Evolutionary conservation across 2,329 filamentous ascomycete species (phyloP).

Genomic region (Cadophora luteo-olivacea): DNA sequence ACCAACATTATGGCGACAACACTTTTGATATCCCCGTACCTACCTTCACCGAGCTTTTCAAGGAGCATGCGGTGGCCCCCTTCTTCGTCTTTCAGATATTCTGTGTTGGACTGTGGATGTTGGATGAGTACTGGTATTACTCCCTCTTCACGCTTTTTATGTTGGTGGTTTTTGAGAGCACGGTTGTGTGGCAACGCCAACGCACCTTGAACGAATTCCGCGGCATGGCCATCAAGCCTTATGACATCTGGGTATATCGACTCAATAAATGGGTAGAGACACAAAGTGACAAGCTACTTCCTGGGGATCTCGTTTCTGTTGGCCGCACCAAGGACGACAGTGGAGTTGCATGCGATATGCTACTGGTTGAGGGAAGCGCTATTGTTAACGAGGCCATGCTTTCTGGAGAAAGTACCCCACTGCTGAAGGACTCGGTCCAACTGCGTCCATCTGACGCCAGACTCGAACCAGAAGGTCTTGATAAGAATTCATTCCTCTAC

Average conservation of each 20-base stretch:
- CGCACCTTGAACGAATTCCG: slow-evolving; percentile 95
- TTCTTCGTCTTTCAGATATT: slow-evolving; percentile 99
- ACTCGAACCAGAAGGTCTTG: slow-evolving; percentile 87
- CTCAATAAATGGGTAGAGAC: slow-evolving; percentile 87
- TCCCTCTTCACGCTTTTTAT: slow-evolving; percentile 98
- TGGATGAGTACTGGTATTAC: slow-evolving; percentile 99
- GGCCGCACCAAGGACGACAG: slow-evolving; percentile 95
- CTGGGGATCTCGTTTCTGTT: slow-evolving; percentile 92
- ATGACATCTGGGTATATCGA: slow-evolving; percentile 90
- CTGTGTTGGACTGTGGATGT: slow-evolving; percentile 97
- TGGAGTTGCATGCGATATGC: slow-evolving; percentile 96
- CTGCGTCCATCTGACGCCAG: slow-evolving; percentile 81
- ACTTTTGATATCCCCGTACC: slow-evolving; percentile 98
- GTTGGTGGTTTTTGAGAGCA: slow-evolving; percentile 97
- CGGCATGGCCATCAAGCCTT: slow-evolving; percentile 99
- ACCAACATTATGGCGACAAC: slow-evolving; percentile 94
- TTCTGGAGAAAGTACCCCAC: slow-evolving; percentile 94
- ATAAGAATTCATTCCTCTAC: slow-evolving; percentile 97
- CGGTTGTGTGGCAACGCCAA: slow-evolving; percentile 98
- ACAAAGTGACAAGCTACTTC: slow-evolving; percentile 88
- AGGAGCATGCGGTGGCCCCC: slow-evolving; percentile 96
- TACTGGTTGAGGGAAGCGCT: slow-evolving; percentile 90
- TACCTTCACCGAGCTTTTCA: slow-evolving; percentile 93
- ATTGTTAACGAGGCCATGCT: slow-evolving; percentile 99
- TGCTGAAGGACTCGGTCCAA: slow-evolving; percentile 95